These are phyloP conservation scores for Nicotiana undulata DNA, from an alignment of 257 asterid genomes.

Conservation along the genomic window DNA sequence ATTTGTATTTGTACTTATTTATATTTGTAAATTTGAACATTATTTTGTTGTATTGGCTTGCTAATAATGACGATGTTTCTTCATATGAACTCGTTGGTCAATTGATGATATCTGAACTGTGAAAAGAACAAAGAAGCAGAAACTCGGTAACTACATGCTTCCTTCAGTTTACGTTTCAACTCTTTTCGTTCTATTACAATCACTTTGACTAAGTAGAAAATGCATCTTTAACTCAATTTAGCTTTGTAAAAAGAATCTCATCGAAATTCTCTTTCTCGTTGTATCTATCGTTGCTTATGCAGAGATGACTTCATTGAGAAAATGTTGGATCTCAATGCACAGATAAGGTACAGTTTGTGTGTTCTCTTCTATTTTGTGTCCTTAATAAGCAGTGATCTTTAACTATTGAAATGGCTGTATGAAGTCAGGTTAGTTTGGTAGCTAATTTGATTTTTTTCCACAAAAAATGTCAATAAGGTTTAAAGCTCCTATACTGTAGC, in stretches of 20 bases:
- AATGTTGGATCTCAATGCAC: constrained; percentile 62
- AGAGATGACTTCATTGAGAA: constrained; percentile 61
- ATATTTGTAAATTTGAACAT: not conserved
- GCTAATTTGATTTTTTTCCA: not conserved
- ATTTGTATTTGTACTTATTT: constrained; percentile 4
- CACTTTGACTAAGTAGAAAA: not conserved
- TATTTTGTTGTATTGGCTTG: not conserved
- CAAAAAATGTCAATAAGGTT: not conserved
- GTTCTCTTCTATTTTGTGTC: not conserved
- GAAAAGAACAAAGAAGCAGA: constrained; percentile 57
- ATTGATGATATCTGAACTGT: constrained; percentile 18
- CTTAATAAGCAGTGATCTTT: not conserved
- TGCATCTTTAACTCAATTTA: not conserved
- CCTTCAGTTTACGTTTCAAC: not conserved
- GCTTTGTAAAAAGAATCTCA: not conserved
- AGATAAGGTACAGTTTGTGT: constrained; percentile 37
- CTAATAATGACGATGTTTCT: not conserved
- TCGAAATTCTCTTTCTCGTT: not conserved
- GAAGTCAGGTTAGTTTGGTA: not conserved
- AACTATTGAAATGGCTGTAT: not conserved
- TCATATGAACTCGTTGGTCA: not conserved
- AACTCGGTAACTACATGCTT: constrained; percentile 28
- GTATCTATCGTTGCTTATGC: constrained; percentile 18
- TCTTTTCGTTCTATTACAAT: not conserved
- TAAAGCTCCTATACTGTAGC: not conserved